Conservation (phyloP, 805 yeast genomes). For the Metschnikowia colocasiae region DNA sequence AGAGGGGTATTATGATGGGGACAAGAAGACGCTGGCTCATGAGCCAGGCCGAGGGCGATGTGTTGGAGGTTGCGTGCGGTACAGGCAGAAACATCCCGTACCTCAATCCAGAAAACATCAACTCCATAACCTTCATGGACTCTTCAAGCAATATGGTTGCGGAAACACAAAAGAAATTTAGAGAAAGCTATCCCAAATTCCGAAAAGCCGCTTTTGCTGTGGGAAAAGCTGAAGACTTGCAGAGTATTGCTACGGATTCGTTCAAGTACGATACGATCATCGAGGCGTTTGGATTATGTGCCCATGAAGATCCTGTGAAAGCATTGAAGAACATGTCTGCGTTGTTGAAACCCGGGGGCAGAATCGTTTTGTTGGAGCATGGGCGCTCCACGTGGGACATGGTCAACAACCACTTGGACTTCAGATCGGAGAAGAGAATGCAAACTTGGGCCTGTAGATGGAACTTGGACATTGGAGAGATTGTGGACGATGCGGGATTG, state of each 20-base stretch:
- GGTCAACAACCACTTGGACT: conserved; percentile 76
- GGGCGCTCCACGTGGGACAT: conserved; percentile 82
- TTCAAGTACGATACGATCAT: conserved; percentile 85
- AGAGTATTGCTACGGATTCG: conserved; percentile 45
- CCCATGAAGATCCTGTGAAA: conserved; percentile 87
- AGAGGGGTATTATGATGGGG: conserved; percentile 55
- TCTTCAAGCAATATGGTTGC: conserved; percentile 85
- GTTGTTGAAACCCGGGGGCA: conserved; percentile 83
- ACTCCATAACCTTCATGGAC: conserved; percentile 81
- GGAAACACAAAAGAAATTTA: conserved; percentile 69
- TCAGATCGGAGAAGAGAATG: conserved; percentile 77
- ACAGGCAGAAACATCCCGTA: conserved; percentile 90
- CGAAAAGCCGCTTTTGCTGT: conserved; percentile 80
- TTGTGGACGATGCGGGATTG: conserved; percentile 78
- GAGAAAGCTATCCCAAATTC: conserved; percentile 60
- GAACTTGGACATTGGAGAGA: conserved; percentile 90
- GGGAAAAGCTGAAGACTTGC: conserved; percentile 83
- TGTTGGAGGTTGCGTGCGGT: conserved; percentile 91
- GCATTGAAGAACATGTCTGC: conserved; percentile 72
- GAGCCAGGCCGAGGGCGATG: conserved; percentile 81
- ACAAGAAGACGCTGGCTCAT: conserved; percentile 73
- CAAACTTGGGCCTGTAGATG: conserved; percentile 96
- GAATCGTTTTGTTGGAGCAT: conserved; percentile 84
- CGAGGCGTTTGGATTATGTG: conserved; percentile 94
- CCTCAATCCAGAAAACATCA: conserved; percentile 49